Conservation (phyloP, 2,329 filamentous ascomycete species). For the Fusarium hainanense region DNA sequence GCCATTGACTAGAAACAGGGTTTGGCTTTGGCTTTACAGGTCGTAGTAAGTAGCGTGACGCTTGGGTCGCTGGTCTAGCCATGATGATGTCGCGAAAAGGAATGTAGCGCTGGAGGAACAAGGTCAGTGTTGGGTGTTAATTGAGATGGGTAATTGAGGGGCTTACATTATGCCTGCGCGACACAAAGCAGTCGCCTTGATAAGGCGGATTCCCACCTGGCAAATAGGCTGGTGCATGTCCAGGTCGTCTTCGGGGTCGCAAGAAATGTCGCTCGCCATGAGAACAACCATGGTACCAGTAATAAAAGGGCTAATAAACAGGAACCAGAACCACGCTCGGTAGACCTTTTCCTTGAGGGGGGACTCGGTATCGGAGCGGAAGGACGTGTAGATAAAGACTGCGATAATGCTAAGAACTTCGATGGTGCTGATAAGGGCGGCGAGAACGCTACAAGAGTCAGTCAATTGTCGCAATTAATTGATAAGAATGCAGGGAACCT, state of each 20-base stretch:
- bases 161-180: conserved; percentile 32
- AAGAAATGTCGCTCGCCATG: conserved; percentile 35
- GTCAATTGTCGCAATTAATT: not conserved
- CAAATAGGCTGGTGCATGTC: conserved; percentile 33
- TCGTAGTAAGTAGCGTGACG: not conserved
- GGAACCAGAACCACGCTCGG: conserved; percentile 31
- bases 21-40: not conserved
- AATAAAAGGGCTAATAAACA: conserved; percentile 26
- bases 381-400: conserved; percentile 28
- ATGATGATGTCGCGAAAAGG: conserved; percentile 33
- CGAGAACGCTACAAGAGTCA: conserved; percentile 19
- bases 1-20: conserved; percentile 13
- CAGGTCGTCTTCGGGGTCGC: conserved; percentile 28
- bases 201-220: conserved; percentile 29
- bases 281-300: conserved; percentile 25
- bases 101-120: conserved; percentile 21
- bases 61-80: conserved; percentile 17
- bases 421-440: conserved; percentile 25
- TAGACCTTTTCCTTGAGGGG: conserved; percentile 24
- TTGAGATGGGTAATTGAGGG: not conserved
- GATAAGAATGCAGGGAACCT: not conserved
- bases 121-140: not conserved
- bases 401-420: conserved; percentile 32
- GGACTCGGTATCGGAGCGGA: conserved; percentile 3
- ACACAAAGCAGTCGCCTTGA: conserved; percentile 33